Base-by-base conservation (phyloP, 2,329 filamentous ascomycete genomes). In the Calonectria hawksworthii region DNA sequence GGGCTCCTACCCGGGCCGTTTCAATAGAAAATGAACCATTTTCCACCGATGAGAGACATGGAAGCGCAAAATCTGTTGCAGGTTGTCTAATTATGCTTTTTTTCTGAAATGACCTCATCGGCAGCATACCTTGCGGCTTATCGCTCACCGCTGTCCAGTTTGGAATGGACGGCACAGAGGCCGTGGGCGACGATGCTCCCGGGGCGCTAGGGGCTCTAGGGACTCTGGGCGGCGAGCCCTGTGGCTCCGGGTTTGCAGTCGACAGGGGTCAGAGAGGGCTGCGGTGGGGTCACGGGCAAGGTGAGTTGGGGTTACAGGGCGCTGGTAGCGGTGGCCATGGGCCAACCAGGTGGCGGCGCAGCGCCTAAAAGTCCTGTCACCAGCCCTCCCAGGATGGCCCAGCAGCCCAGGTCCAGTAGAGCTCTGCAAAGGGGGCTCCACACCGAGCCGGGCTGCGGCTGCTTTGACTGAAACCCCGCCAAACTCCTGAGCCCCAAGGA, bases 391-490 rank as follows among this genome's bases (percentile, higher is more conserved):
- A 38, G 38, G n/a, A 51, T 23, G 8, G n/a, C 59, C 41, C 38
- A 14, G 32, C 14, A 21, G 41, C 69, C 47, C 14, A 41, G 47
- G 54, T 38, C 61, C 30, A 50, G 41, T 26, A 51, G 32, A 13
- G 30, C 61, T 64, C 41, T 21, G 34, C n/a, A 14, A 14, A 38
- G 44, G 44, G 47, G 67, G 72, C 64, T 71, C 68, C 68, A 72
- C 64, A 38, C 44, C 14, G 63, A 63, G 38, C 30, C 63, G 64
- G 54, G 63, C 61, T 44, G 64, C 54, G 65, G 36, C 66, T 65
- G 56, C 69, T 69, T 65, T 76, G 76, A 74, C 73, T 80, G 75
- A 80, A 78, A 80, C 79, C 79, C 79, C 79, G 79, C 79, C 79
- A 80, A 80, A 80, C 79, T 80, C 79, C 79, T 80, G 79, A 80